Percentiles rank a stretch among this genome's conserved stretches.
phyloP scores from a whole-genome alignment of 805 yeast genomes.

The Ogataea philodendri region DNA sequence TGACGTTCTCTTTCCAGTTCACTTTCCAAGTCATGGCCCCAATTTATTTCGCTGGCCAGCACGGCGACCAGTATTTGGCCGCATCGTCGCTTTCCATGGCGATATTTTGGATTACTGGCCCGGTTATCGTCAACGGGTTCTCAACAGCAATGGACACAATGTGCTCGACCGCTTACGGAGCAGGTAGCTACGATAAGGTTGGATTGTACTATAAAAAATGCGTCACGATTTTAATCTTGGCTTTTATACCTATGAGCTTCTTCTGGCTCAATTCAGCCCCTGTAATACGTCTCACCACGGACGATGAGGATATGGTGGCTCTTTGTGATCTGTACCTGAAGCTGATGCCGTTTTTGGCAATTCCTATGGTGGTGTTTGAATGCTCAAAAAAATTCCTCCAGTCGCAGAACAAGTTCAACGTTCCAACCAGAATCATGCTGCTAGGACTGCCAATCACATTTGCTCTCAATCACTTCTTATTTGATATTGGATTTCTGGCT shows the following conservation, averaged over 20 bases:
- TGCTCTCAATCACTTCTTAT: slow-evolving; percentile 52
- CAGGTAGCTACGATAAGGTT: slow-evolving; percentile 56
- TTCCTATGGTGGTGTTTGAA: slow-evolving; percentile 67
- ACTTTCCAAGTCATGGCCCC: slow-evolving; percentile 71
- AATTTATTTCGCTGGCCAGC: slow-evolving; percentile 65
- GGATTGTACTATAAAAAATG: slow-evolving; percentile 68
- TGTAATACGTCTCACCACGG: slow-evolving; percentile 42
- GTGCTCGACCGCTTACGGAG: slow-evolving; percentile 74
- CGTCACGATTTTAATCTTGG: slow-evolving; percentile 47
- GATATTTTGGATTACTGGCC: slow-evolving; percentile 72
- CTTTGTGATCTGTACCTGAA: slow-evolving; percentile 56
- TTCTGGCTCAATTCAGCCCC: slow-evolving; percentile 56
- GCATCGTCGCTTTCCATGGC: slow-evolving; percentile 69
- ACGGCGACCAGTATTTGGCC: slow-evolving; percentile 66
- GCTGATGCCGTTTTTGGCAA: slow-evolving; percentile 53
- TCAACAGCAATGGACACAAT: slow-evolving; percentile 72
- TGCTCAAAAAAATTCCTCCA: slow-evolving; percentile 70
- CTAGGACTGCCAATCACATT: slow-evolving; percentile 68
- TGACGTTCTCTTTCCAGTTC: slow-evolving; percentile 66
- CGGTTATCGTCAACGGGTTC: slow-evolving; percentile 69
- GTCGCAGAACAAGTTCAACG: slow-evolving; percentile 73
- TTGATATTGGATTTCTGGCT: slow-evolving; percentile 66
- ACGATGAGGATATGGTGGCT: slow-evolving; percentile 39
- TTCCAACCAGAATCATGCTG: slow-evolving; percentile 63
- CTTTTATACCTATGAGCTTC: slow-evolving; percentile 51